Evolutionary conservation across 768 basidiomycete genomes (phyloP), one percentile per base, ranked within the genome.

Genomic region (Mycena sanguinolenta): DNA sequence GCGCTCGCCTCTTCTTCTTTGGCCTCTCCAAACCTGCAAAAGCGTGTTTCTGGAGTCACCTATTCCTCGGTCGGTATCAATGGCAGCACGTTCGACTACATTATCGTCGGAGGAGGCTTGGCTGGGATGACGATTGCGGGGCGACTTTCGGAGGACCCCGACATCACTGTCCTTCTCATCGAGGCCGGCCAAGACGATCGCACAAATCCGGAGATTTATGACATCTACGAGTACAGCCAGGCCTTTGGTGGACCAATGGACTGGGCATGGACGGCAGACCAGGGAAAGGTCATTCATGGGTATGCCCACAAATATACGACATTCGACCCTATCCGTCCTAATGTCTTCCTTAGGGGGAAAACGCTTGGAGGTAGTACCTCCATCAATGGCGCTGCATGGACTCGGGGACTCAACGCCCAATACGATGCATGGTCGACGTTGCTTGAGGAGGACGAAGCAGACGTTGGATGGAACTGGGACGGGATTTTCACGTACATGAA

Each of bases 381-480:
- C 4, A 81, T 82, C 36, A 82, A 82, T 59, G 82, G 80, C 14
- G 81, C 72, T 2, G 71, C 77, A 23, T 83, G 79, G 74, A 80
- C 79, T 19, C 74, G 82, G 3, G 82, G 80, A 1, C 63, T 77
- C 28, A 66, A 65, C 4, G 76, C 76, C 2, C 81, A 84, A 68
- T 82, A 82, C 67, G 81, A 83, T 68, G 72, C 81, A 0, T 75
- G 74, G 75, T 71, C 75, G 0, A 74, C 75, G 3, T 73, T 84
- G 3, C 75, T 83, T 1, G 82, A 67, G 75, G 69, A 72, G 34
- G 58, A 67, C 17, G 86, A 86, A 69, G 81, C 82, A 0, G 77
- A 75, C 58, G 81, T 83, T 10, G 85, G 85, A 19, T 87, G 86
- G 85, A 83, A 87, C 63, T 87, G 85, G 86, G 70, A 79, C 27